A percentile compares a stretch with the other conserved stretches of the same genome.
These are phyloP conservation scores for Calonectria hawksworthii DNA, from an alignment of 2,329 filamentous ascomycete species.

Conservation along the genomic window DNA sequence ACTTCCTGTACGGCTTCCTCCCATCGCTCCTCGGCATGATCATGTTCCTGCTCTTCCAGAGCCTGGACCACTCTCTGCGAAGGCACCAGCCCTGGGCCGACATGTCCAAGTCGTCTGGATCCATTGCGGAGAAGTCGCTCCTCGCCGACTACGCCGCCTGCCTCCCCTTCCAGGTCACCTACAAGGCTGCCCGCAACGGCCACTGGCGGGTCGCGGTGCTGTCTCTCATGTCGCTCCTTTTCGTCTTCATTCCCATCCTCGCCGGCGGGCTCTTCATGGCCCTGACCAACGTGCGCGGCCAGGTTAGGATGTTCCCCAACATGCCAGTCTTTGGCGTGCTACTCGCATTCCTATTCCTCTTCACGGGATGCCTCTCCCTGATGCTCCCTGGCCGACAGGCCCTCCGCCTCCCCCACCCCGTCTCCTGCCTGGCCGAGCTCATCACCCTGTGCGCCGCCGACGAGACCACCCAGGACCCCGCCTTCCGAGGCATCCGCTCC, in stretches of 20 bases:
- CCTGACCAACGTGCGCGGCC: slow-evolving; percentile 66
- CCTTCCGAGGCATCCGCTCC: slow-evolving; percentile 78
- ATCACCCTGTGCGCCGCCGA: slow-evolving; percentile 83
- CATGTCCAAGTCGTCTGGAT: slow-evolving; percentile 69
- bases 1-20: slow-evolving; percentile 88
- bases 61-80: slow-evolving; percentile 75
- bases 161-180: slow-evolving; percentile 71
- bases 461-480: slow-evolving; percentile 78
- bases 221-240: slow-evolving; percentile 71
- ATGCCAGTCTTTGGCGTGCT: slow-evolving; percentile 80
- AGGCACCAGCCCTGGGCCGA: slow-evolving; percentile 79
- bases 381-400: slow-evolving; percentile 72
- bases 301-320: slow-evolving; percentile 78
- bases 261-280: slow-evolving; percentile 82
- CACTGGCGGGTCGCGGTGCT: slow-evolving; percentile 77
- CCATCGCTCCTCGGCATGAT: slow-evolving; percentile 77
- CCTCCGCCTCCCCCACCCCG: slow-evolving; percentile 79
- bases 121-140: slow-evolving; percentile 73
- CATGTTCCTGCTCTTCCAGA: slow-evolving; percentile 76
- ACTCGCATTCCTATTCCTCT: slow-evolving; percentile 80
- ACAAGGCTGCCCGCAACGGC: slow-evolving; percentile 69
- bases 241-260: slow-evolving; percentile 75
- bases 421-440: slow-evolving; percentile 80
- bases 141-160: slow-evolving; percentile 80
- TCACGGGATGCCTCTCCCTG: slow-evolving; percentile 72